Evolutionary conservation across 768 basidiomycete species (phyloP).

Genomic region (Pulveroboletus frians): DNA sequence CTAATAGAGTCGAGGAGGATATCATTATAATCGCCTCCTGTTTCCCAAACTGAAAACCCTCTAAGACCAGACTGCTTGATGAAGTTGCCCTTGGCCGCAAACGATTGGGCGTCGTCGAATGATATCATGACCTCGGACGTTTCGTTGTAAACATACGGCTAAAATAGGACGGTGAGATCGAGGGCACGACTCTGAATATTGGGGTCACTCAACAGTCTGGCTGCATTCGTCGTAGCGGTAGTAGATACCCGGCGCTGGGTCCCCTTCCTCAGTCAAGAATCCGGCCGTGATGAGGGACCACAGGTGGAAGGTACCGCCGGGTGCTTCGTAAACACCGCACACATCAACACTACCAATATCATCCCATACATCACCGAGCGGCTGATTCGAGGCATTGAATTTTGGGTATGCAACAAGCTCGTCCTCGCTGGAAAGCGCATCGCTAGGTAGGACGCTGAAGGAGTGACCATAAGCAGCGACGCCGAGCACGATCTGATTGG

Average conservation of each 20-base stretch:
- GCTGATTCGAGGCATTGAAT: conserved; percentile 42
- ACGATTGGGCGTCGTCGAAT: conserved; percentile 59
- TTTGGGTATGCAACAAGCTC: conserved; percentile 43
- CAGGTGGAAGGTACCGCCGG: conserved; percentile 54
- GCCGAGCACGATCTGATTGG: conserved; percentile 66
- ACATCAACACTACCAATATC: conserved; percentile 41
- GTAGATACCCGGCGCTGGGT: conserved; percentile 40
- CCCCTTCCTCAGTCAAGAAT: conserved; percentile 37
- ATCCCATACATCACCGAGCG: conserved; percentile 56
- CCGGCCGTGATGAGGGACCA: conserved; percentile 56
- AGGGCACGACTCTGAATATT: not conserved
- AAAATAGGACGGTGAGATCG: conserved; percentile 1
- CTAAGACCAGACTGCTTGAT: conserved; percentile 49
- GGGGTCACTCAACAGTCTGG: conserved; percentile 52
- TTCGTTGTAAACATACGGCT: conserved; percentile 65
- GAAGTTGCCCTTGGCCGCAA: conserved; percentile 55
- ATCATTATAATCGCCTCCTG: conserved; percentile 60
- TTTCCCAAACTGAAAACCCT: conserved; percentile 72
- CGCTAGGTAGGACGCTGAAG: conserved; percentile 39
- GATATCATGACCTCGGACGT: conserved; percentile 42
- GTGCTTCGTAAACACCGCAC: conserved; percentile 45
- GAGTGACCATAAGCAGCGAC: conserved; percentile 82
- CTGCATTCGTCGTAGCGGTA: conserved; percentile 61
- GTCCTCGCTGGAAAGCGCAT: conserved; percentile 33
- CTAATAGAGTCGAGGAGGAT: conserved; percentile 58